These are phyloP conservation scores for Mantamonas sphyraenae DNA, from an alignment of 78 protist species.

Conservation along the genomic window DNA sequence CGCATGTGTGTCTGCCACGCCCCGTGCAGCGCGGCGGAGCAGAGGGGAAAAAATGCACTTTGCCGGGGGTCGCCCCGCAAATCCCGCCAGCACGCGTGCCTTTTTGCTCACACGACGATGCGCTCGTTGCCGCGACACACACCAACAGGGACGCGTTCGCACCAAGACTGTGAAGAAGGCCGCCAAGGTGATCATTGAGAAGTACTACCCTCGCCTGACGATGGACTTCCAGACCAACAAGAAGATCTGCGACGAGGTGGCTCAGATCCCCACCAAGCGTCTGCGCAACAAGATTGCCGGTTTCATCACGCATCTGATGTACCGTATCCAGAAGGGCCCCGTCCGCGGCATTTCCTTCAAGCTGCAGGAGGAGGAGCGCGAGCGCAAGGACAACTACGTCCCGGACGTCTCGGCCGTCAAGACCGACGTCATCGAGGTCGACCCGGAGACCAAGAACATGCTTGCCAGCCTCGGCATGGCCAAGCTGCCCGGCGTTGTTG, in stretches of 20 bases:
- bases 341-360: slow-evolving; percentile 96
- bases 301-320: slow-evolving; percentile 96
- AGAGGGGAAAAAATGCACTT: too few relatives aligned
- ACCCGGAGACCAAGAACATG: slow-evolving; percentile 44
- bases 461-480: slow-evolving; percentile 27
- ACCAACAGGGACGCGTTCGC: slow-evolving; percentile 92
- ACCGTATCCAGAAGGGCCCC: slow-evolving; percentile 93
- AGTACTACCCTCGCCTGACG: slow-evolving; percentile 94
- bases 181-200: slow-evolving; percentile 93
- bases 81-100: too few relatives aligned
- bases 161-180: slow-evolving; percentile 99
- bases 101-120: not conserved
- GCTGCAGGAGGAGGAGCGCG: slow-evolving; percentile 99
- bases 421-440: slow-evolving; percentile 36
- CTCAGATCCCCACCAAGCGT: slow-evolving; percentile 95
- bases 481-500: too few relatives aligned
- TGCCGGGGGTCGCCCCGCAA: too few relatives aligned
- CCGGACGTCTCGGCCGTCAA: slow-evolving; percentile 91
- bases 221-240: slow-evolving; percentile 98
- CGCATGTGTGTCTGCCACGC: too few relatives aligned
- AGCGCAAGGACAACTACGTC: slow-evolving; percentile 97
- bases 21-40: too few relatives aligned
- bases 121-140: not conserved
- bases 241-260: slow-evolving; percentile 88
- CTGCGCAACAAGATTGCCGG: slow-evolving; percentile 99